Conservation (phyloP, 176 grass and related monocot species). For the Avena sativa region DNA sequence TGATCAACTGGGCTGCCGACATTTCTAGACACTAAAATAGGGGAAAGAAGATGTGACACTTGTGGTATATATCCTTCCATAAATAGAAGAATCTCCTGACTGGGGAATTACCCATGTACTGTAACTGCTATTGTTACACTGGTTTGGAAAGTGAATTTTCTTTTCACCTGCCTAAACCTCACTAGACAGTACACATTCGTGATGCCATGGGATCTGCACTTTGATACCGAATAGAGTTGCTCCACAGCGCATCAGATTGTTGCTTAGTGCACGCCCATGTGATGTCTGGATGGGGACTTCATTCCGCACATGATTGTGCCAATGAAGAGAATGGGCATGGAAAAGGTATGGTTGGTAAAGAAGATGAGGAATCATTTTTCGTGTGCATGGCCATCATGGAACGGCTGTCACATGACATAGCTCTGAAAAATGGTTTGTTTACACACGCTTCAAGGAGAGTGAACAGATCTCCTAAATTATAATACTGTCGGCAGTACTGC, state of each 20-base stretch:
- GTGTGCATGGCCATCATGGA: slow-evolving; percentile 41
- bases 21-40: slow-evolving; percentile 36
- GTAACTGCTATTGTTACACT: background rate
- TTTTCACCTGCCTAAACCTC: slow-evolving; percentile 12
- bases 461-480: background rate
- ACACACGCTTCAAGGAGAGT: slow-evolving; percentile 11
- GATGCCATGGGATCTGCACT: slow-evolving; percentile 33
- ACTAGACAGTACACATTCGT: background rate
- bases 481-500: background rate
- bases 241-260: slow-evolving; percentile 39
- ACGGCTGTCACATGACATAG: slow-evolving; percentile 42
- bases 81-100: slow-evolving; percentile 38
- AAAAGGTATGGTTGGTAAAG: slow-evolving; percentile 43
- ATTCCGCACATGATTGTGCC: slow-evolving; percentile 54
- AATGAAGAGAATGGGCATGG: slow-evolving; percentile 48
- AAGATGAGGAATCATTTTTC: slow-evolving; percentile 50
- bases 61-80: background rate
- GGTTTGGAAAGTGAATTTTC: background rate
- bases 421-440: slow-evolving; percentile 31
- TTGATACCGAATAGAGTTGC: slow-evolving; percentile 35
- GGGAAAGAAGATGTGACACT: slow-evolving; percentile 26
- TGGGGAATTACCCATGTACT: background rate
- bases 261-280: slow-evolving; percentile 54
- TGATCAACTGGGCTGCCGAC: slow-evolving; percentile 6
- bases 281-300: slow-evolving; percentile 28